phyloP scores from a whole-genome alignment of 305 asterid species.

The Caryopteris hybrid region DNA sequence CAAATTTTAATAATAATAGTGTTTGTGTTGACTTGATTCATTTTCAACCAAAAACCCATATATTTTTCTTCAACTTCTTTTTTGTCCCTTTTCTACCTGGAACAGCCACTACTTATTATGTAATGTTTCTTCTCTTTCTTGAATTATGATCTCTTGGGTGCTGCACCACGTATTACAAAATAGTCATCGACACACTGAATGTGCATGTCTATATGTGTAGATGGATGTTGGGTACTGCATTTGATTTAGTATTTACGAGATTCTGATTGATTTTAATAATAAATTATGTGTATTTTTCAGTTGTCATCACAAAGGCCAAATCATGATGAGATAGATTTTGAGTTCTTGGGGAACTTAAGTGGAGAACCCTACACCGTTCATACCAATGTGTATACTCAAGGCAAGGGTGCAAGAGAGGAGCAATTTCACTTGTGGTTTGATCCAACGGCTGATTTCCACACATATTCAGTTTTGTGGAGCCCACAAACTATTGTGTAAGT shows the following conservation, averaged over 20 bases:
- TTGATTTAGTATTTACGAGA: no score
- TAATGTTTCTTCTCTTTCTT: no score
- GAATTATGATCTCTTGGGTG: no score
- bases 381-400: constrained; percentile 61
- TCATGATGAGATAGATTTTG: constrained; percentile 79
- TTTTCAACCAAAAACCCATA: background rate
- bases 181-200: no score
- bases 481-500: constrained; percentile 56
- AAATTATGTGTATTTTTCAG: constrained; percentile 18
- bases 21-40: no score
- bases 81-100: background rate
- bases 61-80: background rate
- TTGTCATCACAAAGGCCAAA: constrained; percentile 54
- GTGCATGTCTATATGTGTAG: no score
- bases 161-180: no score
- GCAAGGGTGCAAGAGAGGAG: constrained; percentile 63
- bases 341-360: constrained; percentile 67
- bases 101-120: constrained; percentile 66
- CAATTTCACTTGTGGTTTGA: constrained; percentile 75
- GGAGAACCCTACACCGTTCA: constrained; percentile 67
- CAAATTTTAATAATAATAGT: no score
- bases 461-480: constrained; percentile 50
- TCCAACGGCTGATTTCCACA: constrained; percentile 59
- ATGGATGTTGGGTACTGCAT: no score
- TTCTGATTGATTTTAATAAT: no score